These are phyloP conservation scores for Cladorrhinum samala DNA, from an alignment of 495 filamentous ascomycete genomes.

Conservation along the genomic window DNA sequence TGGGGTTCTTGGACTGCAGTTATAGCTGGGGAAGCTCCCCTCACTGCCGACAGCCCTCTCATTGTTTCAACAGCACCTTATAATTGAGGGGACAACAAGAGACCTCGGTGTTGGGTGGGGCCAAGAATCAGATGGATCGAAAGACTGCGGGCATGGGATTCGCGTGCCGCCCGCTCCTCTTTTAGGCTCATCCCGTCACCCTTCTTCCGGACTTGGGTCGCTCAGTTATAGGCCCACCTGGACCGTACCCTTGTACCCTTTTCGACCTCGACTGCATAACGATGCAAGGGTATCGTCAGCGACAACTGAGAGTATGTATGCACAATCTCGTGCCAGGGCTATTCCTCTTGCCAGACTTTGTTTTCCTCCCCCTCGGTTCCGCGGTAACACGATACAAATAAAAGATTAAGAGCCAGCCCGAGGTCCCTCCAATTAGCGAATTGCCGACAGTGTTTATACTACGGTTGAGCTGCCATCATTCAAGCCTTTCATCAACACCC, in stretches of 20 bases:
- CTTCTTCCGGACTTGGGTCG: conserved; percentile 18
- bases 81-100: too few relatives aligned
- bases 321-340: too few relatives aligned
- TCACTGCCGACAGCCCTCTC: too few relatives aligned
- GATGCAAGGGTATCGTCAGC: not conserved
- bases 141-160: conserved; percentile 16
- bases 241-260: conserved; percentile 15
- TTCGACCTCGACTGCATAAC: conserved; percentile 14
- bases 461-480: not conserved
- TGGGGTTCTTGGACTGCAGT: too few relatives aligned
- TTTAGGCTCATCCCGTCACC: conserved; percentile 29
- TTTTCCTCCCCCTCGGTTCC: not conserved
- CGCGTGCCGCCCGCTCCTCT: conserved; percentile 19
- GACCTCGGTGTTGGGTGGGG: conserved; percentile 6
- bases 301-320: conserved; percentile 5
- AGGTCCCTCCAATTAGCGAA: not conserved
- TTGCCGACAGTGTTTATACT: not conserved
- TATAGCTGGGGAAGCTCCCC: too few relatives aligned
- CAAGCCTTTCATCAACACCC: not conserved
- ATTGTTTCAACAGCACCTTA: too few relatives aligned
- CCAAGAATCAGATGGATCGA: conserved; percentile 19
- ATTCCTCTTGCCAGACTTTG: not conserved
- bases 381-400: not conserved
- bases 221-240: conserved; percentile 11
- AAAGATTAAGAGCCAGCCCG: not conserved